These are phyloP conservation scores for Candida bentonensis DNA, from an alignment of 805 yeast species.

Conservation along the genomic window DNA sequence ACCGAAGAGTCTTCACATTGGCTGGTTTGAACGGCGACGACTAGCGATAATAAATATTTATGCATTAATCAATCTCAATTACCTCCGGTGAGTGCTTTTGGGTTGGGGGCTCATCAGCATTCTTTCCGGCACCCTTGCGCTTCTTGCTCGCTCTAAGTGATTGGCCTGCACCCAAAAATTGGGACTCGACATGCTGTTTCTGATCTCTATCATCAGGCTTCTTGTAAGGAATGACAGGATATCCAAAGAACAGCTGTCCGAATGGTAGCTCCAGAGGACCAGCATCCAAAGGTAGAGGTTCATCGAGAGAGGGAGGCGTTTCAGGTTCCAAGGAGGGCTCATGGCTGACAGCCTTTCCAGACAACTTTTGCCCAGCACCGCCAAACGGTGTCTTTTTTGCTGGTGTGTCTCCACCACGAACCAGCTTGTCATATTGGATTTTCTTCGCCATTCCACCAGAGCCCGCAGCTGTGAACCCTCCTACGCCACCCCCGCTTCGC, in stretches of 20 bases:
- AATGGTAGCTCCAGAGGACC: constrained; percentile 62
- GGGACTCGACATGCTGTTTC: constrained; percentile 19
- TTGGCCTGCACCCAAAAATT: constrained; percentile 59
- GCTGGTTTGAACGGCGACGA: neutral
- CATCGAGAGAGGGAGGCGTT: constrained; percentile 10
- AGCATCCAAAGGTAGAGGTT: constrained; percentile 24
- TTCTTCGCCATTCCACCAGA: constrained; percentile 64
- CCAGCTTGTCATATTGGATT: constrained; percentile 49
- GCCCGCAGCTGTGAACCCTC: constrained; percentile 2
- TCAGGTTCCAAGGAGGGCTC: constrained; percentile 7
- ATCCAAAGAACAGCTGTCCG: constrained; percentile 88
- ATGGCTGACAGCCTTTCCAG: constrained; percentile 19
- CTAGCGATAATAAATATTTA: neutral
- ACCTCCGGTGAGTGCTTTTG: constrained; percentile 56
- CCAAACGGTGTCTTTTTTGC: constrained; percentile 22
- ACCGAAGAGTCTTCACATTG: constrained; percentile 1
- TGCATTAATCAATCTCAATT: constrained; percentile 57
- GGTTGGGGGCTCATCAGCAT: constrained; percentile 30
- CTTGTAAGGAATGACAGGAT: constrained; percentile 43
- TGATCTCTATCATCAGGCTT: constrained; percentile 26
- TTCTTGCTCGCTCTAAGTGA: constrained; percentile 58
- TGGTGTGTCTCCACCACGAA: constrained; percentile 26
- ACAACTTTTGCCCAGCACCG: constrained; percentile 59
- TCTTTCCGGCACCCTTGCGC: constrained; percentile 37
- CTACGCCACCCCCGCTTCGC: neutral